Conservation (phyloP, 106 monocot genomes). For the Gastrodia elata region DNA sequence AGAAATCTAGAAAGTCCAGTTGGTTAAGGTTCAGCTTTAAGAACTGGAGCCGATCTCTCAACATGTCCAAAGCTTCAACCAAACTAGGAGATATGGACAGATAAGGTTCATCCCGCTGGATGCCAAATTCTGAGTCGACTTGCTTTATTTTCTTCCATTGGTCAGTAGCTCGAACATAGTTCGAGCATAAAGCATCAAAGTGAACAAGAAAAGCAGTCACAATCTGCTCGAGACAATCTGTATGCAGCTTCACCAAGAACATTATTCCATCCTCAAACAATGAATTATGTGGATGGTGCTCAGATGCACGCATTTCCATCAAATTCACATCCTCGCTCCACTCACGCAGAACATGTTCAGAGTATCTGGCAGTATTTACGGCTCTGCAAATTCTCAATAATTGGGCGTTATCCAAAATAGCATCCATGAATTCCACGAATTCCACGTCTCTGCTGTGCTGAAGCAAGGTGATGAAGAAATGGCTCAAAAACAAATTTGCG, state of each 20-base stretch:
- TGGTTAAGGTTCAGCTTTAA: constrained; percentile 35
- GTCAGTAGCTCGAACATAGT: constrained; percentile 39
- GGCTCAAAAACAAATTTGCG: constrained; percentile 31
- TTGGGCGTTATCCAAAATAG: constrained; percentile 20
- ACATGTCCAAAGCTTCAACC: constrained; percentile 43
- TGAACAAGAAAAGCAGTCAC: constrained; percentile 46
- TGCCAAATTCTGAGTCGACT: constrained; percentile 2
- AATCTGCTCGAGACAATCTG: constrained; percentile 50
- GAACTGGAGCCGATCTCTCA: constrained; percentile 26
- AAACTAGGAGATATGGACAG: constrained; percentile 27
- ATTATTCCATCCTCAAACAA: constrained; percentile 41
- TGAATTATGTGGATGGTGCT: constrained; percentile 9
- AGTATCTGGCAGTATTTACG: constrained; percentile 52
- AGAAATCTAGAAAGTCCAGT: constrained; percentile 58
- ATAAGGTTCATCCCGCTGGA: constrained; percentile 18
- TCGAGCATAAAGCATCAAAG: constrained; percentile 41
- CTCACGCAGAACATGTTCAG: constrained; percentile 47
- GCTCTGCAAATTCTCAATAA: constrained; percentile 27
- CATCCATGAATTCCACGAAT: constrained; percentile 15
- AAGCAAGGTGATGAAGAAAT: constrained; percentile 40
- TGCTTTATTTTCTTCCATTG: constrained; percentile 10
- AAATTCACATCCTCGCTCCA: constrained; percentile 57
- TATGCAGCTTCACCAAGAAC: constrained; percentile 42
- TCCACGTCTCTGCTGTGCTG: constrained; percentile 30
- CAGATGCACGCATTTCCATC: constrained; percentile 27